These are phyloP conservation scores for fission yeast (Schizosaccharomyces pombe) DNA, from an alignment of 805 yeast genomes.

Conservation along the genomic window DNA sequence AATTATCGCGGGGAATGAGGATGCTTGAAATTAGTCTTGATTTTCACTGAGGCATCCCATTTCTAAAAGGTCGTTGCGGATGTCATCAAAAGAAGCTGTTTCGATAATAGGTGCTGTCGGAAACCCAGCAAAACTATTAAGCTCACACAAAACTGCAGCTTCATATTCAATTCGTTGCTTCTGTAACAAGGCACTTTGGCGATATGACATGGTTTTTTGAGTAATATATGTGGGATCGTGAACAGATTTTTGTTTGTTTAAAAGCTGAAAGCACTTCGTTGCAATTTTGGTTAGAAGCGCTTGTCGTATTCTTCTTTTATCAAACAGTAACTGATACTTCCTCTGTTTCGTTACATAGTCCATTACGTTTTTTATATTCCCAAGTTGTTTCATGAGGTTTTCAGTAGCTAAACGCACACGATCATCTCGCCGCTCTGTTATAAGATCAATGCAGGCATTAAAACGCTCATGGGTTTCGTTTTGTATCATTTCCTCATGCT, in stretches of 20 bases:
- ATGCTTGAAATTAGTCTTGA: neutral
- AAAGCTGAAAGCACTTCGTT: constrained; percentile 58
- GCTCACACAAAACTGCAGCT: constrained; percentile 44
- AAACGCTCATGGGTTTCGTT: neutral
- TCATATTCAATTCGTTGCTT: constrained; percentile 45
- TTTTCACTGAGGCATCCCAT: constrained; percentile 22
- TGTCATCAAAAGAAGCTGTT: constrained; percentile 46
- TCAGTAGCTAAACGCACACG: neutral
- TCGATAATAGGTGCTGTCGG: constrained; percentile 60
- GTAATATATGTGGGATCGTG: constrained; percentile 18
- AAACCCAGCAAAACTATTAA: constrained; percentile 44
- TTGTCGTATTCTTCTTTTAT: neutral
- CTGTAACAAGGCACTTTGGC: constrained; percentile 17
- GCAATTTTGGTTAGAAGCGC: neutral
- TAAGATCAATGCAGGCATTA: neutral
- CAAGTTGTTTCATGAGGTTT: neutral
- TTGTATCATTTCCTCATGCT: neutral
- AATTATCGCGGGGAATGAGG: too few species aligned
- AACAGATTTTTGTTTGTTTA: constrained; percentile 51
- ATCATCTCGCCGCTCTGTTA: neutral
- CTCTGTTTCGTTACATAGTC: neutral
- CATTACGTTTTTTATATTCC: neutral
- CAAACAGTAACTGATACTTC: neutral
- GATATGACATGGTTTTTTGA: neutral
- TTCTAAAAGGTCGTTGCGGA: constrained; percentile 44